These are phyloP conservation scores for Baorangia bicolor DNA, from an alignment of 768 basidiomycete genomes.

Conservation along the genomic window DNA sequence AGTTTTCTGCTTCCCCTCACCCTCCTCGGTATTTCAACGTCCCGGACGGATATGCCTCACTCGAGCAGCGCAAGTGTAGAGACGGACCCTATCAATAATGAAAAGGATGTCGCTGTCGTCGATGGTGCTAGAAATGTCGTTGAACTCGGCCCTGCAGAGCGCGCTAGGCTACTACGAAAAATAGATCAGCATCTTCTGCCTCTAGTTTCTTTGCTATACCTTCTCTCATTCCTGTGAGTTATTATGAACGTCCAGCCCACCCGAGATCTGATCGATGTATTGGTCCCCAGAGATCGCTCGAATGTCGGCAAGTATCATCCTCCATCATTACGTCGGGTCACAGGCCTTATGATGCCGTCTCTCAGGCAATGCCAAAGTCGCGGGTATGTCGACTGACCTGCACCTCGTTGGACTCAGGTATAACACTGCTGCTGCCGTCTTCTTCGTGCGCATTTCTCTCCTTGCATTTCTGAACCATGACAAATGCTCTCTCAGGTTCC, in stretches of 20 bases:
- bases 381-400: conserved; percentile 42
- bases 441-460: conserved; percentile 29
- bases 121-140: not conserved
- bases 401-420: conserved; percentile 35
- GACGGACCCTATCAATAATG: conserved; percentile 1
- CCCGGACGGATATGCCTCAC: conserved; percentile 13
- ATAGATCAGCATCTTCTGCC: conserved; percentile 46
- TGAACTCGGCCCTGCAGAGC: conserved; percentile 20
- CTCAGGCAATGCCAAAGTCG: conserved; percentile 43
- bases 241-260: not conserved
- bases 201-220: conserved; percentile 43
- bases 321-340: not conserved
- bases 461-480: not conserved
- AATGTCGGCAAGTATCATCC: conserved; percentile 39
- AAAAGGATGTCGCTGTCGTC: conserved; percentile 5
- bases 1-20: not conserved
- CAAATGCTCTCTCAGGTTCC: conserved; percentile 23
- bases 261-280: not conserved
- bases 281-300: conserved; percentile 38
- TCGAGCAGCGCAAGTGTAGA: conserved; percentile 13
- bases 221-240: conserved; percentile 48
- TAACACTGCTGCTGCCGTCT: conserved; percentile 39
- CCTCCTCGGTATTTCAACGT: not conserved
- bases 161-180: conserved; percentile 37
- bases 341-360: not conserved